phyloP scores from a whole-genome alignment of 345 rosid genomes.

The Psidium friedrichsthalianum region DNA sequence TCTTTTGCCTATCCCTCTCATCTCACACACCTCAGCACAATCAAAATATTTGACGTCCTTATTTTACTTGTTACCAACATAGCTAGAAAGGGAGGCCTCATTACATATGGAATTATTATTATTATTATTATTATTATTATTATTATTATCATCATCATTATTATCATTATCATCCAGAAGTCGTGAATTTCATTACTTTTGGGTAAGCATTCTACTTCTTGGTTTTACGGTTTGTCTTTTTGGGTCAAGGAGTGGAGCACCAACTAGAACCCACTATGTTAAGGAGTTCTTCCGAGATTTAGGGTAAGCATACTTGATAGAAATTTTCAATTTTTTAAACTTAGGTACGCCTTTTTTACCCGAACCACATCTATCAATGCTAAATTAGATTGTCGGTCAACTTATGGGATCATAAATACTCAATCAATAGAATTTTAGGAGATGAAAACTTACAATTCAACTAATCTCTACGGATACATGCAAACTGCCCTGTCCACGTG shows the following conservation, averaged over 20 bases:
- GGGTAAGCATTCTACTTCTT: neutral
- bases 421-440: neutral
- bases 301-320: neutral
- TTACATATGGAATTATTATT: neutral
- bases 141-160: too few relatives aligned
- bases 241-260: neutral
- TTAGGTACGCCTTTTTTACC: neutral
- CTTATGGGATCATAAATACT: neutral
- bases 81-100: neutral
- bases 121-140: neutral
- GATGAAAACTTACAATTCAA: neutral
- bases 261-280: neutral
- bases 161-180: too few relatives aligned
- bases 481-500: accelerated
- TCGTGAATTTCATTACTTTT: neutral
- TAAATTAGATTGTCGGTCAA: neutral
- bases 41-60: neutral
- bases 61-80: neutral
- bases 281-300: neutral
- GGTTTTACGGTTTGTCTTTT: neutral
- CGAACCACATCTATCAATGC: neutral
- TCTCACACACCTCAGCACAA: neutral
- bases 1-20: neutral
- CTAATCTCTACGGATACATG: accelerated
- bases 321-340: neutral